These are phyloP conservation scores for Fereydounia khargensis DNA, from an alignment of 1,284 basidiomycete species.

Conservation along the genomic window DNA sequence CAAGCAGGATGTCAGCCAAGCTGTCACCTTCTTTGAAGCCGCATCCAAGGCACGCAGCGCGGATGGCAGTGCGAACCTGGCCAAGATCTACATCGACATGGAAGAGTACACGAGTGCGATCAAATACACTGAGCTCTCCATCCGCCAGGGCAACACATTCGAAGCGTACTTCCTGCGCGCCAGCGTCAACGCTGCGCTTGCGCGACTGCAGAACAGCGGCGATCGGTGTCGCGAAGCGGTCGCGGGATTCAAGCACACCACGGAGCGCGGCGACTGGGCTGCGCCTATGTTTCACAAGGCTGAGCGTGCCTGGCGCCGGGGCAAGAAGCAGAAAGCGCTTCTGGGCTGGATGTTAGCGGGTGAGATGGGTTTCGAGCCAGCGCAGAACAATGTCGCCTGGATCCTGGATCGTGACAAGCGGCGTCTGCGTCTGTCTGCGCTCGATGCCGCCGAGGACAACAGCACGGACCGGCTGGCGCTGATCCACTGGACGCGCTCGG, in stretches of 20 bases:
- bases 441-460: slow-evolving; percentile 11
- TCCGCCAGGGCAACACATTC: slow-evolving; percentile 24
- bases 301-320: slow-evolving; percentile 49
- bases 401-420: slow-evolving; percentile 70
- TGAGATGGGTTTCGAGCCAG: slow-evolving; percentile 81
- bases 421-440: slow-evolving; percentile 6
- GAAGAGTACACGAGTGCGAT: slow-evolving; percentile 21
- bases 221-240: slow-evolving; percentile 33
- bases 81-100: slow-evolving; percentile 67
- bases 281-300: slow-evolving; percentile 48
- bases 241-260: slow-evolving; percentile 37
- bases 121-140: slow-evolving; percentile 30
- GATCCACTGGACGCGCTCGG: slow-evolving; percentile 89
- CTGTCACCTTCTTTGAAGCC: slow-evolving; percentile 69
- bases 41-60: slow-evolving; percentile 68
- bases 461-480: slow-evolving; percentile 72
- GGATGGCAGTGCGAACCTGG: slow-evolving; percentile 86
- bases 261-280: slow-evolving; percentile 51
- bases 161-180: slow-evolving; percentile 40
- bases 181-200: slow-evolving; percentile 26
- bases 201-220: slow-evolving; percentile 16
- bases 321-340: slow-evolving; percentile 36
- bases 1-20: slow-evolving; percentile 60
- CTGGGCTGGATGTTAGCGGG: slow-evolving; percentile 77
- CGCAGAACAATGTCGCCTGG: slow-evolving; percentile 93